Evolutionary conservation across 345 rosid genomes (phyloP).

Genomic region (Gynandropsis gynandra): DNA sequence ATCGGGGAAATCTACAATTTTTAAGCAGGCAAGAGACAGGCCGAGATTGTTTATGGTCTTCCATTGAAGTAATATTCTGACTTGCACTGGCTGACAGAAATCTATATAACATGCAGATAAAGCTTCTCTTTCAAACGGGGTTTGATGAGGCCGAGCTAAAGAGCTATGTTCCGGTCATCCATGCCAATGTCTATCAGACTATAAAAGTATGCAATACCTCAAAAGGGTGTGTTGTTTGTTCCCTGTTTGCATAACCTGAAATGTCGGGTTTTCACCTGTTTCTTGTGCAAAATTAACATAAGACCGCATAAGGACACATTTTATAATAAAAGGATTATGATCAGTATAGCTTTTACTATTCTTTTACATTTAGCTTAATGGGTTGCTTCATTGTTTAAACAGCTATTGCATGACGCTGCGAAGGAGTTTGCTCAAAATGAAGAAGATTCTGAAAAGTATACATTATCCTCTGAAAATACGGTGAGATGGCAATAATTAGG

Average conservation of each 20-base stretch:
- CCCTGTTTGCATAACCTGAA: no score
- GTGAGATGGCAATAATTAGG: no score
- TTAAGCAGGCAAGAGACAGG: slow-evolving; percentile 77
- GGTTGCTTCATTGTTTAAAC: slow-evolving; percentile 28
- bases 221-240: slow-evolving; percentile 68
- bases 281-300: slow-evolving; percentile 20
- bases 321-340: neutral
- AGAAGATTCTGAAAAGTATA: slow-evolving; percentile 52
- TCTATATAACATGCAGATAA: slow-evolving; percentile 52
- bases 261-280: no score
- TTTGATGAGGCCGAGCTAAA: slow-evolving; percentile 81
- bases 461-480: slow-evolving; percentile 59
- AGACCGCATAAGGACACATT: neutral
- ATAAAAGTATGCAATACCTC: slow-evolving; percentile 90
- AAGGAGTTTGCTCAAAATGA: slow-evolving; percentile 90
- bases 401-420: slow-evolving; percentile 91
- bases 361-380: slow-evolving; percentile 11
- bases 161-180: slow-evolving; percentile 88
- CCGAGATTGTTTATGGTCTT: neutral
- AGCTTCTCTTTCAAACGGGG: slow-evolving; percentile 94
- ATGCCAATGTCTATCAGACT: slow-evolving; percentile 97
- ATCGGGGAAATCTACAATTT: slow-evolving; percentile 97
- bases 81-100: neutral
- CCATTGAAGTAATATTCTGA: neutral
- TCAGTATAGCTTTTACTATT: slow-evolving; percentile 2